These are phyloP conservation scores for Candida sp. DNA, from an alignment of 1,139 yeast species.

Conservation along the genomic window DNA sequence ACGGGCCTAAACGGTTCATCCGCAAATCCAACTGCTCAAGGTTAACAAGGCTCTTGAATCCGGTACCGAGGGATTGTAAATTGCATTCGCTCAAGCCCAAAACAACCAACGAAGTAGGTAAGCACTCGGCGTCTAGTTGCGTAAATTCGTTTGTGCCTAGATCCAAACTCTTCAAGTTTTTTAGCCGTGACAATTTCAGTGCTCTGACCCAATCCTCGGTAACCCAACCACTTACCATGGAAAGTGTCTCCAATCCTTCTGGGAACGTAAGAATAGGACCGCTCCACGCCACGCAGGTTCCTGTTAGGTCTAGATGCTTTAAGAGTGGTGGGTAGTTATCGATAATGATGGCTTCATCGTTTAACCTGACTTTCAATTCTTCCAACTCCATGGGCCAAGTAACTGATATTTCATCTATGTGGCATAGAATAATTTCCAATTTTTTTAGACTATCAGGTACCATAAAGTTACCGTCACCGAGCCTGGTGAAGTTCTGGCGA, in stretches of 20 bases:
- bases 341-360: not conserved
- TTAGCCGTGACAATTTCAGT: not conserved
- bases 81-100: not conserved
- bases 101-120: not conserved
- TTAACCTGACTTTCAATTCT: not conserved
- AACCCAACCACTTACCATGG: not conserved
- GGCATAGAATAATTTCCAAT: not conserved
- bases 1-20: not conserved
- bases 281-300: not conserved
- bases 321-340: not conserved
- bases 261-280: not conserved
- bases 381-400: not conserved
- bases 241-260: not conserved
- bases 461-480: not conserved
- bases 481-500: not conserved
- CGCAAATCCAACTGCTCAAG: not conserved
- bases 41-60: not conserved
- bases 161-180: not conserved
- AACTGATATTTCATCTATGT: not conserved
- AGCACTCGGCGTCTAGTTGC: not conserved
- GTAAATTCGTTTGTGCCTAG: not conserved
- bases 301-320: not conserved
- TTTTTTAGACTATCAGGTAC: not conserved
- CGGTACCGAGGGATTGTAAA: not conserved
- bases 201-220: not conserved